Base-by-base conservation (phyloP, 2,329 filamentous ascomycete genomes). In the Colletotrichum paranaense region DNA sequence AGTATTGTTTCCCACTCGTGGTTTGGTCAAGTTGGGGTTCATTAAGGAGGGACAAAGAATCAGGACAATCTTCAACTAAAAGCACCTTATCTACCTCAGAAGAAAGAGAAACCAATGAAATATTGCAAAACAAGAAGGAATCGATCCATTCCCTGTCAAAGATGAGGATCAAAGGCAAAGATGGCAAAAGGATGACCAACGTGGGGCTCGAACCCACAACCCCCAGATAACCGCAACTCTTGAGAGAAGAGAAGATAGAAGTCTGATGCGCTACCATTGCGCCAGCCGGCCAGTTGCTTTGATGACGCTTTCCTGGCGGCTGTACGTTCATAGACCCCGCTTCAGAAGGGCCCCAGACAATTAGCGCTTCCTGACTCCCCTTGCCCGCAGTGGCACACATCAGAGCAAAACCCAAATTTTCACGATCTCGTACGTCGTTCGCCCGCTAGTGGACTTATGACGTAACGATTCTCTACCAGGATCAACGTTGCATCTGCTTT, bases 201-300 rank as follows among this genome's bases (percentile, higher is more conserved):
- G 70, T 46, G 70, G 70, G 70, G 59, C 70, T 73, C 70, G 70
- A 73, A 65, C 70, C 70, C 70, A 35, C 70, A 73, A 42, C 70
- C 70, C 70, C 55, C 70, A 73, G 70, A 73, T 73, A 8, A 35
- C n/a, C 26, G 19, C 60, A 3, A 14, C 38, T 53, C 38, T 3
- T 2, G 6, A 4, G 1, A 0, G 1, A 5, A 1, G 2, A 19
- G 7, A 26, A 11, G 30, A 1, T 73, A 73, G 70, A 73, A 73
- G 70, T 73, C 70, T 73, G 70, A 70, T 42, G 70, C 70, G 66
- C 70, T 73, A 73, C 70, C 70, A 73, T 73, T 73, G 67, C 66
- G 70, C 70, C 70, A 73, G 70, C 67, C 70, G 70, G 70, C 70
- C 70, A 19, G 30, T 16, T 22, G 9, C 9, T 5, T 26, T 38